phyloP scores from a whole-genome alignment of 495 filamentous ascomycete species.

The Bacidia gigantensis region DNA sequence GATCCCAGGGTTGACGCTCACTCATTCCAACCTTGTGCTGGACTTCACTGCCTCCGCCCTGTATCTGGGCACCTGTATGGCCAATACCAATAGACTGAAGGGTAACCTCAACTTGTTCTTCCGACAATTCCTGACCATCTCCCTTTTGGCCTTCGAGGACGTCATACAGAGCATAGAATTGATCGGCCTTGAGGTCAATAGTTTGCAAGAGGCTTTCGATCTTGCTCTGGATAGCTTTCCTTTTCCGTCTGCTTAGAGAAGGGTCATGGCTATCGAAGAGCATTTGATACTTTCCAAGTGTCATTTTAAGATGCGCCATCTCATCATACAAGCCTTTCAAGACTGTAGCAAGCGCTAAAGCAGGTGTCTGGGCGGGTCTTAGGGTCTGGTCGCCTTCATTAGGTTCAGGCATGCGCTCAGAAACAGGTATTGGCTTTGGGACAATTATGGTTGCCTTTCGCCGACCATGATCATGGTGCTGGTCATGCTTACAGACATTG shows the following conservation, averaged over 20 bases:
- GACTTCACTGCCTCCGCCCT: conserved; percentile 3
- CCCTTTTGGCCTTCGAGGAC: conserved; percentile 72
- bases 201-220: conserved; percentile 50
- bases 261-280: conserved; percentile 56
- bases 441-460: conserved; percentile 44
- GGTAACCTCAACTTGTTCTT: conserved; percentile 55
- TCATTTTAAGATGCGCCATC: conserved; percentile 61
- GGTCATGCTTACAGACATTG: conserved; percentile 42
- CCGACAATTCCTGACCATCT: conserved; percentile 48
- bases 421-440: conserved; percentile 56
- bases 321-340: conserved; percentile 76
- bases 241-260: conserved; percentile 50
- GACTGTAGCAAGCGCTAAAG: conserved; percentile 62
- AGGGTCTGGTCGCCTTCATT: conserved; percentile 58
- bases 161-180: conserved; percentile 81
- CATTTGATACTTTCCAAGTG: conserved; percentile 41
- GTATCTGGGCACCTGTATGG: conserved; percentile 1
- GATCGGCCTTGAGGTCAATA: conserved; percentile 69
- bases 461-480: conserved; percentile 16
- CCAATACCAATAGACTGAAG: conserved; percentile 45
- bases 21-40: not conserved
- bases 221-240: conserved; percentile 48
- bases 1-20: conserved; percentile 12
- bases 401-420: conserved; percentile 44
- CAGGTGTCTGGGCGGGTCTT: conserved; percentile 61